Evolutionary conservation across 768 basidiomycete species (phyloP), one percentile per base, ranked within the genome.

Genomic region (Russula sp.): DNA sequence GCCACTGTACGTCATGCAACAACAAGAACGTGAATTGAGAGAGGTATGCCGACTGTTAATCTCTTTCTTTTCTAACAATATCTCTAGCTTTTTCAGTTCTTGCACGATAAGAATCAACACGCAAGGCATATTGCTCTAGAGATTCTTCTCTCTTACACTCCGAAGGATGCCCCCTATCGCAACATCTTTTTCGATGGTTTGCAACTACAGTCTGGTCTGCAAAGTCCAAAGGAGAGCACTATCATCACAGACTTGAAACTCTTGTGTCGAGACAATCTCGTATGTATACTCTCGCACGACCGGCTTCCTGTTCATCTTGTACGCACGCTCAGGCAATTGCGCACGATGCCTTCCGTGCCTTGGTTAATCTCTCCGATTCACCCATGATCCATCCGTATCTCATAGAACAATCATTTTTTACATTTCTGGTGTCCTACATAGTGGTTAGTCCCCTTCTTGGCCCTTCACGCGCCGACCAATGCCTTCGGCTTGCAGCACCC

Each of bases 281-380:
- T 89, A 67, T 54, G 82, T 72, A 57, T 42, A 37, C 49, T 70
- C 57, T 67, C 63, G 27, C 57, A 40, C 39, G 35, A 47, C 56
- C 10, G 18, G 14, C 7, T 37, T 40, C 8, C 34, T 57, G 47
- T 34, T 27, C 32, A 63, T 56, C 61, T 57, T 53, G 27, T 37
- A 34, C 54, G 27, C 18, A 13, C 39, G 20, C 34, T 40, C 69
- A 97, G 93, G 84, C 86, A 61, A 84, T 93, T 55, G 91, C 96
- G 1, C 96, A 98, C 69, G 94, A 97, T 77, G 96, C 96, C 3
- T 89, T 98, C 73, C 85, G 91, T 64, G 94, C 94, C 2, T 80
- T 98, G 55, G 87, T 98, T 72, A 98, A 98, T 75, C 81, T 98
- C 39, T 91, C 94, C 3, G 94, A 95, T 75, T 89, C 88, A 35